Base-by-base conservation (phyloP, 2,329 filamentous ascomycete genomes). In the Scedosporium apiospermum region DNA sequence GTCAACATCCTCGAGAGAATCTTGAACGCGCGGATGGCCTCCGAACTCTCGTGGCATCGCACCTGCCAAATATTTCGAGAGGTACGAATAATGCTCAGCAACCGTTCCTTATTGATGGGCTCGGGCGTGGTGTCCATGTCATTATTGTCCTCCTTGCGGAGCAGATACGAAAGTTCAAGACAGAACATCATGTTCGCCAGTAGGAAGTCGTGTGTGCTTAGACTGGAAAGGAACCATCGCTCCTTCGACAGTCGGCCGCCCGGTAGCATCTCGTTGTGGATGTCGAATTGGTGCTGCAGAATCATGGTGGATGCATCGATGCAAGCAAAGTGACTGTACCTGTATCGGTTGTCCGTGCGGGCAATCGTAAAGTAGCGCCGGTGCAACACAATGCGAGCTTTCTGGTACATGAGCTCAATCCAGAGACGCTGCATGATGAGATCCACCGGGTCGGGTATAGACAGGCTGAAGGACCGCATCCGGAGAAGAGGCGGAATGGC, bases 361-460 rank as follows among this genome's bases (percentile, higher is more conserved):
- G 72, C 75, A 0, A 66, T 41, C 4, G 67, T 67, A 21, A 74
- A 65, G 58, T 70, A 73, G 18, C 66, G 65, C 0, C 81, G 74
- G 68, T 83, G 80, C 16, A 83, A 72, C 26, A 83, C 74, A 65
- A 80, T 82, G 6, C 80, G 70, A 16, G 74, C 76, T 65, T 80
- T 81, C 61, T 76, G 73, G 65, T 77, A 80, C 73, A 78, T 76
- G 63, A 80, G 68, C 69, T 80, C 77, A 59, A 81, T 71, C 70
- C 80, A 77, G 18, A 80, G 70, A 16, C 79, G 75, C 64, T 81
- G 76, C 73, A 81, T 77, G 60, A 81, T 77, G 63, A 77, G 76
- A 65, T 76, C 71, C 21, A 74, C 75, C 34, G 75, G 71, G 55
- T 80, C 76, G 3, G 74, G 74, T 63, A 77, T 78, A 26, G 76